Evolutionary conservation across 805 yeast species (phyloP).

Genomic region (Scheffersomyces stipitis): DNA sequence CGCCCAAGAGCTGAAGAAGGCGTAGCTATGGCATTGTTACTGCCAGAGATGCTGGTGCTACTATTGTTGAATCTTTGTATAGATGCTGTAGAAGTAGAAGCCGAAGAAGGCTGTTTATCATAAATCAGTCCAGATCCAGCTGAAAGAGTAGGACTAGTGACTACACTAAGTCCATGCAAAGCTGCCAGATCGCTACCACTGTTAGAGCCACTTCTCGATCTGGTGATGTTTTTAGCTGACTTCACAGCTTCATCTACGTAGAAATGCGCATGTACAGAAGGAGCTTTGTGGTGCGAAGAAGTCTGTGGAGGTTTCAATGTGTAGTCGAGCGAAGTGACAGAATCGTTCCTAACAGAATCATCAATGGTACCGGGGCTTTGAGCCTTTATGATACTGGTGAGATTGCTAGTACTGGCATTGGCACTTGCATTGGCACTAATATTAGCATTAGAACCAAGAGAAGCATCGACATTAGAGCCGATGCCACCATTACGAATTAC

Average conservation of each 20-base stretch:
- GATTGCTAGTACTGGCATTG: slow-evolving; percentile 2
- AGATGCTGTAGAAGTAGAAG: neutral
- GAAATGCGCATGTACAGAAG: slow-evolving; percentile 80
- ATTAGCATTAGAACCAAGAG: neutral
- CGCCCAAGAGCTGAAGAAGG: slow-evolving; percentile 3
- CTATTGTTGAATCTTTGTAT: slow-evolving; percentile 2
- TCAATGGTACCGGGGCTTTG: neutral
- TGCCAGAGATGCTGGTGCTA: slow-evolving; percentile 8
- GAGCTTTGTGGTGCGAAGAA: slow-evolving; percentile 47
- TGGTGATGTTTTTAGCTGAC: slow-evolving; percentile 30
- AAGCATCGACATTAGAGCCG: too few relatives aligned
- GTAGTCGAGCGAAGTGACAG: slow-evolving; percentile 25
- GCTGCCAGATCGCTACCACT: slow-evolving; percentile 17
- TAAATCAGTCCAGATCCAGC: slow-evolving; percentile 1
- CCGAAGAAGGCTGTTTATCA: neutral
- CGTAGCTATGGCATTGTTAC: slow-evolving; percentile 1
- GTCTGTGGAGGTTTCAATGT: slow-evolving; percentile 29
- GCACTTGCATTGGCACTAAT: slow-evolving; percentile 2
- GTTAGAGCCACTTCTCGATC: slow-evolving; percentile 42
- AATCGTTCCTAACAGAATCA: slow-evolving; percentile 15
- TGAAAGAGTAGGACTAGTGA: neutral
- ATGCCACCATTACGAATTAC: too few relatives aligned
- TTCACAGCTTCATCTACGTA: slow-evolving; percentile 66
- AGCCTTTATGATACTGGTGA: too few relatives aligned
- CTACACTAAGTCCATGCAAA: neutral